Evolutionary conservation across 768 basidiomycete genomes (phyloP).

Genomic region (Boletus rex-veris): DNA sequence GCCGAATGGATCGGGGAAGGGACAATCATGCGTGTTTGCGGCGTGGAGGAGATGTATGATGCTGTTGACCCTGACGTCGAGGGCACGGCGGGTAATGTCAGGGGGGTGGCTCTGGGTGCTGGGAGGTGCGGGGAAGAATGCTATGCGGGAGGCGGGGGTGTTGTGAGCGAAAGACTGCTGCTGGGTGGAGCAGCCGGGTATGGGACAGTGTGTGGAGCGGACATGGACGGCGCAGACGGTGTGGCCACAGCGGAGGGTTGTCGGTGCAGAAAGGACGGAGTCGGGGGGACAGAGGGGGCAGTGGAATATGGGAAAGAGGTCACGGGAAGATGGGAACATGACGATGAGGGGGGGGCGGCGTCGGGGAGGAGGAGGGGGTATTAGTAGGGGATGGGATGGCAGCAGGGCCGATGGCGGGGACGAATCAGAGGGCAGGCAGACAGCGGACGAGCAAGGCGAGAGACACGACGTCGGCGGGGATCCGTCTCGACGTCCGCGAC

Average conservation of each 20-base stretch:
- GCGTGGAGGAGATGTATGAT: constrained; percentile 44
- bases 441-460: constrained; percentile 8
- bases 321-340: constrained; percentile 24
- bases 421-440: constrained; percentile 20
- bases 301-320: constrained; percentile 39
- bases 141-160: constrained; percentile 37
- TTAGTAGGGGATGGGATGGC: constrained; percentile 5
- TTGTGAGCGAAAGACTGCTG: constrained; percentile 26
- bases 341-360: not conserved
- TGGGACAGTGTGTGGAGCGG: constrained; percentile 30
- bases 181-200: constrained; percentile 33
- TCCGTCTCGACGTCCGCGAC: constrained; percentile 21
- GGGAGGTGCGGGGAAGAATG: constrained; percentile 37
- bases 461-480: constrained; percentile 27
- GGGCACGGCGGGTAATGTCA: not conserved
- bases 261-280: constrained; percentile 40
- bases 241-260: constrained; percentile 78
- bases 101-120: not conserved
- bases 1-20: constrained; percentile 20
- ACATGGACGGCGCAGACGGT: constrained; percentile 67
- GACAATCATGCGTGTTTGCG: constrained; percentile 8
- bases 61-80: constrained; percentile 60
- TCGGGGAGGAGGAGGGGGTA: not conserved
- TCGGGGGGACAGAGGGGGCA: constrained; percentile 53
- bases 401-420: constrained; percentile 13